Evolutionary conservation across 768 basidiomycete species (phyloP).

Genomic region (Daedaleopsis sinensis): DNA sequence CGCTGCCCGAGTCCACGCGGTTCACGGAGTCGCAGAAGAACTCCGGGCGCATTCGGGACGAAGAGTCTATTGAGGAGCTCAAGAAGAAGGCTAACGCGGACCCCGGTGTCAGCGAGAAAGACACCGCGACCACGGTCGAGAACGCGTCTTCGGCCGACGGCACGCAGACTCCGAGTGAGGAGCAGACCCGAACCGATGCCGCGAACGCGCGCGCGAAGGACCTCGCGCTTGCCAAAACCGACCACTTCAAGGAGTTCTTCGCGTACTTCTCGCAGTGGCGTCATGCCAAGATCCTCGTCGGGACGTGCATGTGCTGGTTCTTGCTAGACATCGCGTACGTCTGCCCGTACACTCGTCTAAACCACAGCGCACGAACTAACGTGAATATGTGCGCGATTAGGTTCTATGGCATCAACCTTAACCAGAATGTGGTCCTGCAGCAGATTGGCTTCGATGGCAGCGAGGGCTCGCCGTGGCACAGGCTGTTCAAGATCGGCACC

Average conservation of each 20-base stretch:
- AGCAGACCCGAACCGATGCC: neutral
- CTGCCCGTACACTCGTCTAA: neutral
- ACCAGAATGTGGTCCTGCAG: slow-evolving; percentile 77
- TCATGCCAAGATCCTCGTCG: slow-evolving; percentile 67
- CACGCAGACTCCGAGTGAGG: slow-evolving; percentile 16
- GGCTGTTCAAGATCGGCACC: slow-evolving; percentile 66
- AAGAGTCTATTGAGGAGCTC: slow-evolving; percentile 34
- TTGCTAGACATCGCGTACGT: slow-evolving; percentile 70
- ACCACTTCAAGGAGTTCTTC: slow-evolving; percentile 62
- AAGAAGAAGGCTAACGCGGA: slow-evolving; percentile 33
- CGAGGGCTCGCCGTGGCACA: slow-evolving; percentile 59
- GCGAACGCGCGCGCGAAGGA: slow-evolving; percentile 7
- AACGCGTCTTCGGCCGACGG: slow-evolving; percentile 4
- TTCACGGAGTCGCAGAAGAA: slow-evolving; percentile 47
- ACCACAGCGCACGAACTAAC: neutral
- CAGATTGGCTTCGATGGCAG: slow-evolving; percentile 70
- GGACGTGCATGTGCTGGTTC: slow-evolving; percentile 75
- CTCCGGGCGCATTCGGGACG: slow-evolving; percentile 11
- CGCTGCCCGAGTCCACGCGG: slow-evolving; percentile 68
- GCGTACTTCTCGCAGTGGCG: slow-evolving; percentile 74
- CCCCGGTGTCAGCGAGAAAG: slow-evolving; percentile 24
- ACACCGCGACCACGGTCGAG: slow-evolving; percentile 20
- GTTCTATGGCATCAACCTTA: slow-evolving; percentile 77
- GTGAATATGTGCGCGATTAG: slow-evolving; percentile 31
- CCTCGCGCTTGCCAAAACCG: slow-evolving; percentile 43